Base-by-base conservation (phyloP, 805 yeast genomes). In the Jamesozyma piceae region DNA sequence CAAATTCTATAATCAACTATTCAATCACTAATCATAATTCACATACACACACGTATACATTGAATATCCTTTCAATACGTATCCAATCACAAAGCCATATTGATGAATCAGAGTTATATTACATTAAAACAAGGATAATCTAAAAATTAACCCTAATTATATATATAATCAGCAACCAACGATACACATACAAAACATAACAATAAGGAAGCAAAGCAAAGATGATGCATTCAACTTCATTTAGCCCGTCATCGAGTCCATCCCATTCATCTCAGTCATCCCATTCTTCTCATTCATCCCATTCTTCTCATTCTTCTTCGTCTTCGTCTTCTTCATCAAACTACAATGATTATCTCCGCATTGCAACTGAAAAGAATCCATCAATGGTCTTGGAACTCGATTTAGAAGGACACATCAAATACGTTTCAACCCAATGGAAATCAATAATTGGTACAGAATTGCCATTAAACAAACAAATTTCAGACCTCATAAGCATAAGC, bases 371-470 rank as follows among this genome's bases (percentile, higher is more conserved):
- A 1, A 71, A 73, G 46, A 80, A 79, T 48, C 83, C 85, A 1
- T 80, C 86, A 11, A 78, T 81, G n/a, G 80, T 90, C 3, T 65
- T 90, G 64, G 98, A 90, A 62, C 65, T 92, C 47, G 89, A 82
- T 54, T 64, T 87, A 56, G 81, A 80, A 53, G 87, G 96, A 26
- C 76, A 72, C 28, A 79, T 92, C n/a, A 73, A 74, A 42, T 85
- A 82, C 58, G 60, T 88, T 21, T 75, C 90, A 48, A 75, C 74
- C 49, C 75, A 81, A 49, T 90, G 97, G 96, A 82, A 79, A 49
- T 57, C 72, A 8, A 71, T 88, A 6, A 85, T 86, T 9, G 94
- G 94, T 1, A 81, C 87, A 0, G n/a, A 18, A 3, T 5, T 42
- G 15, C 51, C 70, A 41, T 3, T 35, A 4, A 30, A 33, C 10